Conservation (phyloP, 148 eudicot species). For the Silene conica region DNA sequence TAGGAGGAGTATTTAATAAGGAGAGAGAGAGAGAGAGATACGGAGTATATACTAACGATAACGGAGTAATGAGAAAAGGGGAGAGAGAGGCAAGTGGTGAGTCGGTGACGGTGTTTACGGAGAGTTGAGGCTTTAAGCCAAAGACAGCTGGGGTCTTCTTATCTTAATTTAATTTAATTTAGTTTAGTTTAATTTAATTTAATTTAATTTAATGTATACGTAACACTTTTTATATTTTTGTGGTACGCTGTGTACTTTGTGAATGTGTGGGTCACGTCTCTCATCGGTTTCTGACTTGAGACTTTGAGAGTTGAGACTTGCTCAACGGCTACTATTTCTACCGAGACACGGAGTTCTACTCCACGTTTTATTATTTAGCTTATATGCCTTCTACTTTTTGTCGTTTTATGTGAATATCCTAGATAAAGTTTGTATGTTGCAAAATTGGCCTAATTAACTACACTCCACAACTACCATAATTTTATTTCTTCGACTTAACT, state of each 20-base stretch:
- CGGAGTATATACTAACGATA: background rate
- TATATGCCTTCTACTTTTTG: no score
- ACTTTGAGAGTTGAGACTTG: background rate
- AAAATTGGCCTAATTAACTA: no score
- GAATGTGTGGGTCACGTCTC: background rate
- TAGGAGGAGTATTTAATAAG: background rate
- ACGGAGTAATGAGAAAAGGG: background rate
- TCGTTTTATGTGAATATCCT: no score
- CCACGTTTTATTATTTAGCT: no score
- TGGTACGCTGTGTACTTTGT: background rate
- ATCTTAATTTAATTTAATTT: background rate
- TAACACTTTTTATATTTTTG: background rate
- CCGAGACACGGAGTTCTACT: background rate
- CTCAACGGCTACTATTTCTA: slow-evolving; percentile 5
- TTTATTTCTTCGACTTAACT: no score
- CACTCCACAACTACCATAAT: no score
- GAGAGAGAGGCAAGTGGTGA: background rate
- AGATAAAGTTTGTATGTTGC: no score
- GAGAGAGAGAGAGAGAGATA: background rate
- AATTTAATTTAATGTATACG: no score
- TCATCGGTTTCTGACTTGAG: no score
- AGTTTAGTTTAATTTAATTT: no score
- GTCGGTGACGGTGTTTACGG: background rate
- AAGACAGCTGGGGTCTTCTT: background rate
- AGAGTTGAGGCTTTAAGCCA: background rate